Evolutionary conservation across 306 rosid genomes (phyloP), one percentile per base, ranked within the genome.

Genomic region (Pachyrhizus erosus): DNA sequence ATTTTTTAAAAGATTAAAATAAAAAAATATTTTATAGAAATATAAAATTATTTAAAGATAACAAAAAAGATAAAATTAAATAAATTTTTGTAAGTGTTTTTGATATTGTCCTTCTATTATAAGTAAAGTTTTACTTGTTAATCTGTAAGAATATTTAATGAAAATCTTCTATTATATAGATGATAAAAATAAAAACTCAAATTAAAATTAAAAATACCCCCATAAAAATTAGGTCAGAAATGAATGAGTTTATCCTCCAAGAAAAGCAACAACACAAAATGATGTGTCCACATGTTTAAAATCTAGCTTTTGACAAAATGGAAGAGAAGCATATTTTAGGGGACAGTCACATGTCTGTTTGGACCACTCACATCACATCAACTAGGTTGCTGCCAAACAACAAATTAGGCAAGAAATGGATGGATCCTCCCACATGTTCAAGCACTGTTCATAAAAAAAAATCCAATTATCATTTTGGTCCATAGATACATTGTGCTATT

Each of bases 351-450:
- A 40, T 76, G 45, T 23, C 13, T 40, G 27, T 13, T 54, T 55
- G 61, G 76, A 43, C 42, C 61, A 45, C 76, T 15, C 8, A 15
- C 39, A 15, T 42, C 76, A 70, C 45, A 17, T 64, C 70, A 31
- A 31, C 13, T 0, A 15, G 6, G 42, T 60, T 40, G 37, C 67
- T 10, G 48, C 67, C 78, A 9, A 74, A 54, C 33, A 24, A 26
- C 55, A 20, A 55, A 57, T 76, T 76, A 39, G 57, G 80, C 20
- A 23, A 23, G 23, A 62, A 27, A 76, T 76, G 43, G 45, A 26
- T 52, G 43, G 73, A 76, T 21, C 13, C 81, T 61, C 39, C 39
- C n/a, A 39, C 58, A 68, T 39, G 1, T 42, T 42, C 9, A 6
- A 37, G 10, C 79, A 55, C 14, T 46, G 14, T 40, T 13, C 33